phyloP scores from a whole-genome alignment of 495 filamentous ascomycete genomes.

The Hypomontagnella monticulosa region DNA sequence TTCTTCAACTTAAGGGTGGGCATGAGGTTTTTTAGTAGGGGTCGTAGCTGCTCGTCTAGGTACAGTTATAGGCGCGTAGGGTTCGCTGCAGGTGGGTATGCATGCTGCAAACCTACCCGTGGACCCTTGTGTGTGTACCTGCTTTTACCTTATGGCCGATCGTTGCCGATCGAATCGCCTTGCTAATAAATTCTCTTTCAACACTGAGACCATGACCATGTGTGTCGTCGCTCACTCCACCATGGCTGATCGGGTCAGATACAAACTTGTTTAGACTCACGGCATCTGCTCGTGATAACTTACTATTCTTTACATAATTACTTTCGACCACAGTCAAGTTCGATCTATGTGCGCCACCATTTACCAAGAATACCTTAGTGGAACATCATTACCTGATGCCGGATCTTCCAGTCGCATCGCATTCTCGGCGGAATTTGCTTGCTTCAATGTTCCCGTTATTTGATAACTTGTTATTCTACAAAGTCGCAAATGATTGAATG shows the following conservation, averaged over 20 bases:
- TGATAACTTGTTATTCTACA: constrained; percentile 5
- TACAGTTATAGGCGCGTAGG: too few species aligned
- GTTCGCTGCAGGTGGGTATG: too few species aligned
- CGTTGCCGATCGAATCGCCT: constrained; percentile 16
- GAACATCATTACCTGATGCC: constrained; percentile 10
- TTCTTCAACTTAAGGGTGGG: too few species aligned
- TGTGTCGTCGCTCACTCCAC: constrained; percentile 11
- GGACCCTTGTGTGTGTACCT: too few species aligned
- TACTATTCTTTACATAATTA: background rate
- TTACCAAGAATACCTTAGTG: constrained; percentile 3
- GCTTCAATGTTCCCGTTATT: background rate
- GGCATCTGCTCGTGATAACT: constrained; percentile 9
- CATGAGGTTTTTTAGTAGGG: too few species aligned
- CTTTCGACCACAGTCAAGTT: background rate
- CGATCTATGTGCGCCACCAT: background rate
- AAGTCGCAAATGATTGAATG: background rate
- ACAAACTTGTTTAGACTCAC: constrained; percentile 14
- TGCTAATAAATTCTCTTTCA: constrained; percentile 21
- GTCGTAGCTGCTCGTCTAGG: too few species aligned
- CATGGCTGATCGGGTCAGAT: constrained; percentile 18
- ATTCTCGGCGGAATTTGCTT: constrained; percentile 4
- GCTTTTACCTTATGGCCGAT: constrained; percentile 26
- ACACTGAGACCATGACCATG: background rate
- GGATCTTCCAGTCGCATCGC: constrained; percentile 6
- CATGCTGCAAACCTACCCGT: too few species aligned